Percentiles rank a stretch among this genome's conserved stretches.
phyloP scores from a whole-genome alignment of 2,329 filamentous ascomycete genomes.

The Zelopaecilomyces penicillatus region DNA sequence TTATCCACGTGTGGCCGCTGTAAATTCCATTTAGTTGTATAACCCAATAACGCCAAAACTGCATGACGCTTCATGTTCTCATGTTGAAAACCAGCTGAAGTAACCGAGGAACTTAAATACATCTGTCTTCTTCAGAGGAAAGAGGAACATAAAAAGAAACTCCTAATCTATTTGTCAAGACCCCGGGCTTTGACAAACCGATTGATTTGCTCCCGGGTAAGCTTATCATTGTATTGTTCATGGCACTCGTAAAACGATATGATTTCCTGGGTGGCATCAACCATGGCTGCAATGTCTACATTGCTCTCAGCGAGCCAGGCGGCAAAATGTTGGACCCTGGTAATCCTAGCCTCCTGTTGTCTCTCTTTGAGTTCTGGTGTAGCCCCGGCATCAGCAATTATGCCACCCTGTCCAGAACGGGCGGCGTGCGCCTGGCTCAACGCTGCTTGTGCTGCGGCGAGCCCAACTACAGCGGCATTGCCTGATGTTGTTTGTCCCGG shows the following conservation, averaged over 20 bases:
- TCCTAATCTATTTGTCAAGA: slow-evolving; percentile 38
- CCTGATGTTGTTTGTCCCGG: slow-evolving; percentile 21
- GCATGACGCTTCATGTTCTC: too few relatives aligned
- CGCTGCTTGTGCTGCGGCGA: slow-evolving; percentile 42
- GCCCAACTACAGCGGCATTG: slow-evolving; percentile 29
- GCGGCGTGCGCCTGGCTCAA: slow-evolving; percentile 37
- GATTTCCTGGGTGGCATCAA: slow-evolving; percentile 85
- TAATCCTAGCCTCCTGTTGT: slow-evolving; percentile 47
- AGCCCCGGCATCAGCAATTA: slow-evolving; percentile 7
- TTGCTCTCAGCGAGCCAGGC: slow-evolving; percentile 80
- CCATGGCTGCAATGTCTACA: slow-evolving; percentile 74
- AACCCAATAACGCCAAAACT: too few relatives aligned
- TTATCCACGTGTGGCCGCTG: too few relatives aligned
- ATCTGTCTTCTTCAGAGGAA: not conserved
- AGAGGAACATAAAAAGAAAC: not conserved
- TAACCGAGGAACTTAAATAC: too few relatives aligned
- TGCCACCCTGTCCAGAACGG: slow-evolving; percentile 15
- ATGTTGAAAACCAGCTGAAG: too few relatives aligned
- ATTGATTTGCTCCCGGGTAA: slow-evolving; percentile 49
- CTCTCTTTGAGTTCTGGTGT: slow-evolving; percentile 34
- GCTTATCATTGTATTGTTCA: slow-evolving; percentile 53
- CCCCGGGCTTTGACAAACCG: slow-evolving; percentile 51
- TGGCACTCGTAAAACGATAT: slow-evolving; percentile 76
- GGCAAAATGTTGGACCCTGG: slow-evolving; percentile 58
- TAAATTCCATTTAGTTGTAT: too few relatives aligned